Evolutionary conservation across 176 grass and related monocot species (phyloP), one percentile per base, ranked within the genome.

Genomic region (Urochloa ruziziensis): DNA sequence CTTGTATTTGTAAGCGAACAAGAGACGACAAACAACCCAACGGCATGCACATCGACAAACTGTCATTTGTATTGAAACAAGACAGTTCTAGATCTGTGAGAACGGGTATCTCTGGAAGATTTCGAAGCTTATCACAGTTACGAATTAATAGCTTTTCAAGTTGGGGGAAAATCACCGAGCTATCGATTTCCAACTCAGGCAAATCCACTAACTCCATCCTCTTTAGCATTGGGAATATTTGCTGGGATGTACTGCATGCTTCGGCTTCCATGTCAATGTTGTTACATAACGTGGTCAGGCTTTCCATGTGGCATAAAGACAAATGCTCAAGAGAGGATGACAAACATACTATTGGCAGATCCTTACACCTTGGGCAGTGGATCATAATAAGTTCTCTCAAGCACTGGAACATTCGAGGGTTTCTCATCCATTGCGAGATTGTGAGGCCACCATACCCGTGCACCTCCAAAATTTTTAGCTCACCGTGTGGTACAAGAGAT

Each of bases 201-300:
- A 86, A 6, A 1, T 0, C 0, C 0, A 0, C 0, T 39, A 86
- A 21, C 0, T 4, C 0, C 19, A 86, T 51, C n/a, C 2, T 5
- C 23, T 39, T 78, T 10, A 85, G 16, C 42, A 16, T 71, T 0
- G 63, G 74, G 1, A 71, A 72, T 10, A 79, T 7, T 40, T 23
- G 21, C 11, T 2, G 0, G 21, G 1, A 3, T 8, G 23, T 14
- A 17, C 2, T 27, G 21, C 1, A 2, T 25, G 9, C 42, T 51
- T 9, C 30, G 0, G 2, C 29, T 63, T 39, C 42, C 43, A 15
- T 2, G 0, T 37, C 1, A 15, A 74, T 1, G 1, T 33, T 39
- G 19, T 14, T 49, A 52, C 42, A 52, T 18, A 83, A 29, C 2
- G 72, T 76, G 33, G 34, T 56, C 0, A 84, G 7, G 1, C 35